Conservation (phyloP, 305 asterid genomes). For the Plantago lanceolata region DNA sequence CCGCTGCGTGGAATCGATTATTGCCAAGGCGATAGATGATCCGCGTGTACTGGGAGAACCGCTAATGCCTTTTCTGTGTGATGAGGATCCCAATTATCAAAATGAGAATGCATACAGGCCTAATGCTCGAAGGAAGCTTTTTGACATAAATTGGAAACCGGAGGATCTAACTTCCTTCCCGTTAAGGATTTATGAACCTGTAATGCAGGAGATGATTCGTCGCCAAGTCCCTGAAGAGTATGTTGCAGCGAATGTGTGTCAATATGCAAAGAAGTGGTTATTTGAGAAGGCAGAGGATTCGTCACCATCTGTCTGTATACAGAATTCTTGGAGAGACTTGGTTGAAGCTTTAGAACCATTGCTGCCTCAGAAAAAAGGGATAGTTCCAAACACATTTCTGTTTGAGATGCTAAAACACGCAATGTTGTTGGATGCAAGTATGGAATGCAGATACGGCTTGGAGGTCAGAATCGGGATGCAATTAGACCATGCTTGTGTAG, state of each 20-base stretch:
- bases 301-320: constrained; percentile 11
- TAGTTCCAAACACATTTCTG: constrained; percentile 46
- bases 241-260: constrained; percentile 42
- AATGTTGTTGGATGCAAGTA: constrained; percentile 35
- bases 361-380: constrained; percentile 36
- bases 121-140: constrained; percentile 53
- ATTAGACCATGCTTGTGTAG: constrained; percentile 46
- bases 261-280: constrained; percentile 57
- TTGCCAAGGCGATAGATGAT: constrained; percentile 39
- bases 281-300: constrained; percentile 30
- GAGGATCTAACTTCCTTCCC: constrained; percentile 55
- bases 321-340: constrained; percentile 39
- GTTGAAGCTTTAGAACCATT: constrained; percentile 53
- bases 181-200: constrained; percentile 41
- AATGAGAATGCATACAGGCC: constrained; percentile 29
- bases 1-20: constrained; percentile 48
- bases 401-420: constrained; percentile 54
- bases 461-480: constrained; percentile 71
- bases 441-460: constrained; percentile 49
- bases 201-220: constrained; percentile 40
- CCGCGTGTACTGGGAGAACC: constrained; percentile 72
- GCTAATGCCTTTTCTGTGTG: constrained; percentile 17
- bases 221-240: constrained; percentile 43
- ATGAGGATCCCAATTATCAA: constrained; percentile 31
- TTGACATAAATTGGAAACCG: constrained; percentile 42